Conservation (phyloP, 371 early-diverging fungal species). For the Synchytrium microbalum region DNA sequence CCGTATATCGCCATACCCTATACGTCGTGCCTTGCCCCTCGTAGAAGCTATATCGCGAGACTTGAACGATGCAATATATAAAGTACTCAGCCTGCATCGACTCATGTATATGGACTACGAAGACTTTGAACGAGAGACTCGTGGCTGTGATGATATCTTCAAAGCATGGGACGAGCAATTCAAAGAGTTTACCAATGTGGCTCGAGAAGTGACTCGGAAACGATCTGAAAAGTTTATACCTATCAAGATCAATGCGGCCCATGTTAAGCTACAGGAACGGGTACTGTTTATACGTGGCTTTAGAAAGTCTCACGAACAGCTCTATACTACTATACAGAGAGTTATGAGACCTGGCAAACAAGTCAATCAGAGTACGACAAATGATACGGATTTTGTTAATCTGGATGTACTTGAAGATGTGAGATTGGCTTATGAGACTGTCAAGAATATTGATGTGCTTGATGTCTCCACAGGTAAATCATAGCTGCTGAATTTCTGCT, state of each 20-base stretch:
- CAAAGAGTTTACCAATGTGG: slow-evolving; percentile 91
- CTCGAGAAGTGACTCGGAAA: slow-evolving; percentile 90
- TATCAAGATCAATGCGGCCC: slow-evolving; percentile 88
- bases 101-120: slow-evolving; percentile 87
- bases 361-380: slow-evolving; percentile 1
- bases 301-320: slow-evolving; percentile 92
- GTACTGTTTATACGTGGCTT: slow-evolving; percentile 81
- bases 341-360: slow-evolving; percentile 56
- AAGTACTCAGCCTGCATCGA: slow-evolving; percentile 77
- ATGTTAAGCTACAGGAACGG: slow-evolving; percentile 89
- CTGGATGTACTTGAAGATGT: slow-evolving; percentile 81
- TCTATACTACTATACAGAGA: slow-evolving; percentile 85
- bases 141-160: slow-evolving; percentile 84
- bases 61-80: slow-evolving; percentile 82
- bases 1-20: slow-evolving; percentile 91
- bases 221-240: slow-evolving; percentile 86
- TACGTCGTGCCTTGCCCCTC: slow-evolving; percentile 82
- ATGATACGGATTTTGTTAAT: slow-evolving; percentile 2
- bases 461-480: slow-evolving; percentile 71
- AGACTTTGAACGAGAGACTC: slow-evolving; percentile 70
- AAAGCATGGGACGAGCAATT: slow-evolving; percentile 90
- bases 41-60: slow-evolving; percentile 94
- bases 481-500: background rate
- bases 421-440: slow-evolving; percentile 81
- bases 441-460: slow-evolving; percentile 88